Base-by-base conservation (phyloP, 768 basidiomycete genomes). In the Serendipita sp. region DNA sequence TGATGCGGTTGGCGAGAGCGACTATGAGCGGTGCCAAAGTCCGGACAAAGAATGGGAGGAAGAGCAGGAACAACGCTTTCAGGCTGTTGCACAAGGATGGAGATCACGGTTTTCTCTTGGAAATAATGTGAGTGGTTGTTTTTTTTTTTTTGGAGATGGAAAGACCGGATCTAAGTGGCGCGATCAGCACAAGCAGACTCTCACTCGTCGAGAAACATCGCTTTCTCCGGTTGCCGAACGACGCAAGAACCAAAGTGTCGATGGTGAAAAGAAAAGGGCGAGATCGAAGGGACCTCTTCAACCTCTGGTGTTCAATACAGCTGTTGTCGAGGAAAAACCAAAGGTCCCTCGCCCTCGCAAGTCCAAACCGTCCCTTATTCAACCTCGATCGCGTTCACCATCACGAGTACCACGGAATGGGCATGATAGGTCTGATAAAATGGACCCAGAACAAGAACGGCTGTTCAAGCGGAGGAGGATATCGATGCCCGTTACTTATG, bases 1-100 rank as follows among this genome's bases (percentile, higher is more conserved):
- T 33, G 53, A 58, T 58, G 53, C 53, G n/a, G 53, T 58, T 9
- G 53, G 11, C 11, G 53, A 58, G 26, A 58, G 53, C 53, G 53
- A 58, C 24, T 34, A 30, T 28, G 53, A 58, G 22, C 5, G 2
- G 14, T 30, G 4, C 45, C 9, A 28, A n/a, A 50, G 11, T 11
- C 9, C 20, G 3, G 53, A 58, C 11, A 34, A 24, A n/a, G 26
- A 58, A 28, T 26, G 53, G 30, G 33, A 58, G 24, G 53, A 28
- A 33, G 53, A 58, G n/a, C 26, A 58, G 20, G 33, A 24, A 30
- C 3, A 24, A 24, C 17, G 30, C 17, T n/a, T 26, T n/a, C 4
- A 24, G 53, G 30, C 53, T 30, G 30, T 58, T 22, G 53, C 53
- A 11, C 53, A 24, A 9, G 53, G 24, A n/a, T 58, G 53, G 53